Percentiles rank a stretch among this genome's conserved stretches.
These are phyloP conservation scores for Eimeria maxima DNA, from an alignment of 169 alveolate species.

Conservation along the genomic window DNA sequence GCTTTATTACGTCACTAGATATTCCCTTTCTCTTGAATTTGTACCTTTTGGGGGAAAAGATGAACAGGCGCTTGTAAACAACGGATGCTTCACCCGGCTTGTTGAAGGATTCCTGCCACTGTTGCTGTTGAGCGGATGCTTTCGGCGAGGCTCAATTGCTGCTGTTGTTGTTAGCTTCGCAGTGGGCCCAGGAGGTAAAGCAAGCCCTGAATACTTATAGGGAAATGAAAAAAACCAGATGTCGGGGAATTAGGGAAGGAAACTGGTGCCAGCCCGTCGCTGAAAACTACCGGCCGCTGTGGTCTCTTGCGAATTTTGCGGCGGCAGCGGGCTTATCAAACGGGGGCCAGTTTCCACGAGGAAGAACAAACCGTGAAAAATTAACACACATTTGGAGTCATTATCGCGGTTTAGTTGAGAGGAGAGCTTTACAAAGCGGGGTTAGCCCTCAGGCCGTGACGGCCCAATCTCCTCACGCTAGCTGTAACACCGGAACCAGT, in stretches of 20 bases:
- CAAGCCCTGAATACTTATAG: neutral
- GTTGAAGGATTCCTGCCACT: constrained; percentile 39
- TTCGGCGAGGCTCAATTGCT: constrained; percentile 16
- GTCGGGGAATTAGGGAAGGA: constrained; percentile 4
- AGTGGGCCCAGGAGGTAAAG: neutral
- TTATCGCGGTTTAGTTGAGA: neutral
- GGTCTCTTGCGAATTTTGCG: constrained; percentile 22
- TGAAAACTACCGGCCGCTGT: constrained; percentile 49
- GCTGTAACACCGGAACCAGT: constrained; percentile 64
- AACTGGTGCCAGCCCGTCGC: constrained; percentile 16
- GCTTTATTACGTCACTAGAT: neutral
- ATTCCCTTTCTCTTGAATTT: neutral
- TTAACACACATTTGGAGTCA: constrained; percentile 16
- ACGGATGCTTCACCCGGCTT: constrained; percentile 44
- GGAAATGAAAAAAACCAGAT: neutral
- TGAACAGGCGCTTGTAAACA: neutral
- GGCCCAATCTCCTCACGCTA: constrained; percentile 53
- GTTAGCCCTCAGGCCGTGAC: constrained; percentile 26
- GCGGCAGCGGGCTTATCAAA: constrained; percentile 56
- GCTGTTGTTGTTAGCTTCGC: neutral
- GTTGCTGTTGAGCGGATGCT: constrained; percentile 27
- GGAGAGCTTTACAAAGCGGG: neutral
- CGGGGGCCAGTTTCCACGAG: constrained; percentile 1
- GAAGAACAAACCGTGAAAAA: constrained; percentile 42
- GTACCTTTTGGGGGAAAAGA: constrained; percentile 7